Evolutionary conservation across 306 rosid species (phyloP).

Genomic region (Sicyos edulis): DNA sequence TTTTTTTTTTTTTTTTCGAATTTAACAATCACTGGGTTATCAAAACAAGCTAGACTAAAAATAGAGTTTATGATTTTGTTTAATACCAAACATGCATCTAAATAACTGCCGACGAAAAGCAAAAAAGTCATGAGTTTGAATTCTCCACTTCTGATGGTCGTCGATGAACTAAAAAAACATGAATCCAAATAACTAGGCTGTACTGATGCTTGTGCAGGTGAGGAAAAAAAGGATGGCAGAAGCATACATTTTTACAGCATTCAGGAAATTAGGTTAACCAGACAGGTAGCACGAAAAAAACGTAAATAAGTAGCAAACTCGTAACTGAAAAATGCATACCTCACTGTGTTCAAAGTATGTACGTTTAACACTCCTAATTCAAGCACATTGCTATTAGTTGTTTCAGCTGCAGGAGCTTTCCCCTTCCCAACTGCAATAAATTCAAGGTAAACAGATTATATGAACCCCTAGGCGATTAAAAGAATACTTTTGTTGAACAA

Average conservation of each 20-base stretch:
- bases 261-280: conserved; percentile 3
- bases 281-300: not conserved
- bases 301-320: not conserved
- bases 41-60: not conserved
- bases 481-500: not conserved
- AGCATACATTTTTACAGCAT: conserved; percentile 1
- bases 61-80: not conserved
- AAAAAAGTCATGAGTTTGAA: too few species aligned
- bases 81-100: too few species aligned
- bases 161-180: too few species aligned
- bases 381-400: conserved; percentile 56
- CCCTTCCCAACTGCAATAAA: conserved; percentile 57
- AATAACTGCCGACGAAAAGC: too few species aligned
- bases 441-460: conserved; percentile 17
- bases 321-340: not conserved
- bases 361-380: conserved; percentile 36
- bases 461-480: conserved; percentile 13
- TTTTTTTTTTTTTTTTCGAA: too few species aligned
- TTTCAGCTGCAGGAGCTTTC: conserved; percentile 71
- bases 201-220: not conserved
- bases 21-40: too few species aligned
- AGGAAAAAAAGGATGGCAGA: not conserved
- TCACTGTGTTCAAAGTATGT: not conserved
- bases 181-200: not conserved
- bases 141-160: too few species aligned